Evolutionary conservation across 495 filamentous ascomycete species (phyloP), one percentile per base, ranked within the genome.

Genomic region (Penicillium steckii): DNA sequence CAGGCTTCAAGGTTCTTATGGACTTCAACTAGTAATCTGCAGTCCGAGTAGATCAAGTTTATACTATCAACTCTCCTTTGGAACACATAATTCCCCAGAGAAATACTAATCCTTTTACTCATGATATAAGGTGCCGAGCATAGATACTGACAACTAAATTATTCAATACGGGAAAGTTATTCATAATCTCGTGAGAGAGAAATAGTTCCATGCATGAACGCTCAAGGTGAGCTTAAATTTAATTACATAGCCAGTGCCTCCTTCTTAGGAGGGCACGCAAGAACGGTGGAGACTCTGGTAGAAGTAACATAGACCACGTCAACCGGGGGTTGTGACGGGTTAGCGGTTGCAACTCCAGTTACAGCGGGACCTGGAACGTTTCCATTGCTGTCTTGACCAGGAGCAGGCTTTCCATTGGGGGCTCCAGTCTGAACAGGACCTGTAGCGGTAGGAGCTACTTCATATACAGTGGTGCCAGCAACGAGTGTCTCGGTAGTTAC

Each of bases 401-500:
- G 38, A 22, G 38, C 18, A 41, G 38, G 38, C 2, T 21, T 41
- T n/a, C 23, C 17, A 23, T 5, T 17, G 22, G 25, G 12, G 17
- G 23, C 17, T 21, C 29, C 3, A 21, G 45, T 48, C 8, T 35
- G 18, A 23, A 30, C 42, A 8, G 12, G 10, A 15, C 15, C 25
- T 3, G 46, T 17, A 17, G 35, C 23, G 17, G 35, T 27, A 2
- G 46, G 32, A 7, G 46, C 42, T 8, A 49, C 46, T 21, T 35
- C 32, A 15, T 37, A 49, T n/a, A 49, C 24, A 13, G 55, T 53
- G 8, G 59, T 65, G 3, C 50, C 43, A 3, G 43, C 50, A 44
- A 62, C 55, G 15, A 65, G 8, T 0, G 59, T 62, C 52, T 65
- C 61, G 2, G 55, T 65, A 3, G 46, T 50, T 13, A 56, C 43